Base-by-base conservation (phyloP, 78 protist genomes). In the Isochrysis galbana region DNA sequence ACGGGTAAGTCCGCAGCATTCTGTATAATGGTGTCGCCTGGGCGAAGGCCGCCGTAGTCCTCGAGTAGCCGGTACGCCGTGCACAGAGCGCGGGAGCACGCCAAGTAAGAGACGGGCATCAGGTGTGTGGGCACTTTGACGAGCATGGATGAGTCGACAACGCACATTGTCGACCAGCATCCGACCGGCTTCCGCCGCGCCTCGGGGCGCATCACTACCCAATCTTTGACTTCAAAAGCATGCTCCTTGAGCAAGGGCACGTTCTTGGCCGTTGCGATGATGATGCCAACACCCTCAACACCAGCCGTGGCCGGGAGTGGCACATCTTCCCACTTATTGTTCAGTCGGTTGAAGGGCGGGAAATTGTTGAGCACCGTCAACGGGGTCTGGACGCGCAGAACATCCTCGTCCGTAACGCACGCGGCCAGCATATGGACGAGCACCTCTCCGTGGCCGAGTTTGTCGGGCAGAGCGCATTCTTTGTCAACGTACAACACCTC, bases 1-100 rank as follows among this genome's bases (percentile, higher is more conserved):
- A 39, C 46, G 44, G 84, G 84, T n/a, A 39, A 29, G 84, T 77
- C 84, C 1, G 84, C 44, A 3, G 32, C 19, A 46, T 77, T 77
- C 46, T 77, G 84, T 23, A 77, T 77, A 46, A 77, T 77, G 36
- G 84, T 39, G 84, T 77, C 84, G 47, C 84, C 84, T 4, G 84
- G 84, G 34, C 46, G 44, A 19, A 77, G n/a, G 46, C 26, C 1
- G 84, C 84, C 84, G 23, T 77, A 77, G 84, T 77, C 84, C 84
- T 77, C 84, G 47, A 77, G 84, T 17, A 77, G 84, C 19, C 84
- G 84, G 84, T 77, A 77, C 19, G 84, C 84, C n/a, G 84, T 77
- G 84, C 84, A 77, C 34, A 77, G 84, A 23, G 84, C 7, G 84
- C 84, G 84, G 29, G 84, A 77, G 84, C 84, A 77, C 46, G 84